Conservation (phyloP, 2,329 filamentous ascomycete genomes). For the Diaporthe eres region DNA sequence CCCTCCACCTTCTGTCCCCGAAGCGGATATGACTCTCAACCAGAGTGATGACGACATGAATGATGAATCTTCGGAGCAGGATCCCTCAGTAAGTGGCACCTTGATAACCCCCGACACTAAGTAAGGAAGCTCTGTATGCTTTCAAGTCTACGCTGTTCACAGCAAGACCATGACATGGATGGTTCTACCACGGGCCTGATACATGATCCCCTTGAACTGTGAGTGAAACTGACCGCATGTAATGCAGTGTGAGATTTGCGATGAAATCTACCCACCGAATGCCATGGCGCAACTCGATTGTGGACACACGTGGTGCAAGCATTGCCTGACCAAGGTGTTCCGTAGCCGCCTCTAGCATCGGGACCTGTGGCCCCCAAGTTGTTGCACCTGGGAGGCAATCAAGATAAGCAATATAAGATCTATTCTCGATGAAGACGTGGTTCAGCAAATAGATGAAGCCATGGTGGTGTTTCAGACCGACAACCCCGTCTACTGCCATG, state of each 20-base stretch:
- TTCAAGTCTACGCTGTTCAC: neutral
- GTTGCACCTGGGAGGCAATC: neutral
- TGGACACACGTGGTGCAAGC: neutral
- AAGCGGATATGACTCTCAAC: neutral
- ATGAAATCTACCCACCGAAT: neutral
- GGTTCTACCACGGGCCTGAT: neutral
- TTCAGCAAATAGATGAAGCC: neutral
- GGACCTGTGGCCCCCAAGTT: neutral
- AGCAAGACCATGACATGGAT: neutral
- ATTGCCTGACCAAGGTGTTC: neutral
- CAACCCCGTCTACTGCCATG: neutral
- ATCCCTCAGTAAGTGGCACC: neutral
- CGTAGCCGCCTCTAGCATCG: accelerated
- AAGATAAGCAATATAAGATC: neutral
- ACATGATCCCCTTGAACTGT: accelerated
- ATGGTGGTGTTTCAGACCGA: neutral
- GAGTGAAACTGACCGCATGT: neutral
- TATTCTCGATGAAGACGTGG: neutral
- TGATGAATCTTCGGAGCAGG: too few relatives aligned
- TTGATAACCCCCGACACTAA: neutral
- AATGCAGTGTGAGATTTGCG: neutral
- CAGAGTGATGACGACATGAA: neutral
- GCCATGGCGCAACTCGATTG: neutral
- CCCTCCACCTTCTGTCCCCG: neutral
- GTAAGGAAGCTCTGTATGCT: neutral